Evolutionary conservation across 2,329 filamentous ascomycete genomes (phyloP).

Genomic region (Chaetomiaceae sp.): DNA sequence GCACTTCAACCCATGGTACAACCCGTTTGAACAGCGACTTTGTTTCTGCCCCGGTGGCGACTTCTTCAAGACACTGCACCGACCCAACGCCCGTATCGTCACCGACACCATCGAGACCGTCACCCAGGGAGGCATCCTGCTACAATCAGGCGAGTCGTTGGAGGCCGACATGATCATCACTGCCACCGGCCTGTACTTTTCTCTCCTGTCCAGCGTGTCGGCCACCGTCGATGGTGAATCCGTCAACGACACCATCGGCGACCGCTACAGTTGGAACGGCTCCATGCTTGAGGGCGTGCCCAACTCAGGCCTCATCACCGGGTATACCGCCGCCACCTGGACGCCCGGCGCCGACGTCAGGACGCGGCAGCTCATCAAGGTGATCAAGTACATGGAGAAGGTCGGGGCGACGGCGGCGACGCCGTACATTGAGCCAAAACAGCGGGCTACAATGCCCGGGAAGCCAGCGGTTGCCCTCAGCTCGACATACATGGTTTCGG

Average conservation of each 20-base stretch:
- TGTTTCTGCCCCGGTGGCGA: slow-evolving; percentile 60
- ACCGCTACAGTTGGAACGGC: slow-evolving; percentile 59
- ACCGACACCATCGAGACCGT: slow-evolving; percentile 52
- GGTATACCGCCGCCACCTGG: slow-evolving; percentile 64
- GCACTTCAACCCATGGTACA: slow-evolving; percentile 62
- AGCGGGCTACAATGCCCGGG: slow-evolving; percentile 19
- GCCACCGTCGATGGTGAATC: slow-evolving; percentile 51
- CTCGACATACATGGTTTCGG: slow-evolving; percentile 28
- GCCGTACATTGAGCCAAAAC: slow-evolving; percentile 23
- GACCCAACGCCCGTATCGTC: slow-evolving; percentile 43
- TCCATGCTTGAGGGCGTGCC: slow-evolving; percentile 64
- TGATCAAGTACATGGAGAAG: slow-evolving; percentile 46
- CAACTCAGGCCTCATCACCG: slow-evolving; percentile 57
- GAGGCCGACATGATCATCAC: slow-evolving; percentile 65
- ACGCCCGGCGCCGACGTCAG: slow-evolving; percentile 60
- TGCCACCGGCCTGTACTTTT: slow-evolving; percentile 61
- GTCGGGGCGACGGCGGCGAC: slow-evolving; percentile 24
- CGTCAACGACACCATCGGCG: slow-evolving; percentile 38
- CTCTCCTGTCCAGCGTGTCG: slow-evolving; percentile 50
- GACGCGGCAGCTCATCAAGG: slow-evolving; percentile 43
- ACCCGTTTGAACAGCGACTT: slow-evolving; percentile 69
- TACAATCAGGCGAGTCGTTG: slow-evolving; percentile 47
- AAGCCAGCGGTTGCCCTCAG: slow-evolving; percentile 24
- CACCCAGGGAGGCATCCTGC: slow-evolving; percentile 44
- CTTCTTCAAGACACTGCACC: slow-evolving; percentile 49